Evolutionary conservation across 2,329 filamentous ascomycete species (phyloP).

Genomic region (Paecilomyces formosus): DNA sequence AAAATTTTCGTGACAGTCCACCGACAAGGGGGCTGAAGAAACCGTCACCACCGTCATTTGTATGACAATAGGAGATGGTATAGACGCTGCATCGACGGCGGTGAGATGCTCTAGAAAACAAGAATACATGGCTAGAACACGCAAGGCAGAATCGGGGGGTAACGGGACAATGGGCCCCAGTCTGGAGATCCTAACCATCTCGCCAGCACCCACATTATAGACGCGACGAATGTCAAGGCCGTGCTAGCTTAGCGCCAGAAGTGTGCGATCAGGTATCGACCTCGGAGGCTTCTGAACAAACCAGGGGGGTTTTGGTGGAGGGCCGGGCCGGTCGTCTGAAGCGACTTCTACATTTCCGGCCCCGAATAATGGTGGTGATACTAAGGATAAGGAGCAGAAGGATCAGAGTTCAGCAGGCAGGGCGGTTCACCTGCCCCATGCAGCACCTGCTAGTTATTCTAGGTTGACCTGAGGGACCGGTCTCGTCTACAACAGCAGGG

Average conservation of each 20-base stretch:
- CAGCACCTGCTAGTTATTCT: not conserved
- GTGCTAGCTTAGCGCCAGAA: not conserved
- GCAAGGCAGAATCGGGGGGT: conserved; percentile 29
- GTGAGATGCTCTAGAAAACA: conserved; percentile 16
- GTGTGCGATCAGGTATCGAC: not conserved
- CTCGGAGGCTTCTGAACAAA: not conserved
- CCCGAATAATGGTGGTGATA: not conserved
- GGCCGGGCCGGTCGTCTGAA: not conserved
- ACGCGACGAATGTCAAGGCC: conserved; percentile 3
- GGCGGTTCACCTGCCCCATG: not conserved
- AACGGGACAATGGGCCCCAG: conserved; percentile 3
- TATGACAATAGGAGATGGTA: conserved; percentile 19
- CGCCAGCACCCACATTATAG: conserved; percentile 6
- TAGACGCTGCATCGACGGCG: conserved; percentile 17
- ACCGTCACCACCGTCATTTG: conserved; percentile 13
- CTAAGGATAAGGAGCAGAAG: not conserved
- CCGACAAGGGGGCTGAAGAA: conserved; percentile 18
- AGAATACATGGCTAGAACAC: conserved; percentile 20
- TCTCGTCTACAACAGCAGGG: not conserved
- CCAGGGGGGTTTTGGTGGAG: not conserved
- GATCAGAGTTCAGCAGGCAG: not conserved
- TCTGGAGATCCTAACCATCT: conserved; percentile 4
- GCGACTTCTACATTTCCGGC: not conserved
- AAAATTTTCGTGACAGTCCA: not conserved
- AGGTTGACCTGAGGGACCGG: not conserved